Evolutionary conservation across 371 early-diverging fungal genomes (phyloP).

Genomic region (Mortierella sp.): DNA sequence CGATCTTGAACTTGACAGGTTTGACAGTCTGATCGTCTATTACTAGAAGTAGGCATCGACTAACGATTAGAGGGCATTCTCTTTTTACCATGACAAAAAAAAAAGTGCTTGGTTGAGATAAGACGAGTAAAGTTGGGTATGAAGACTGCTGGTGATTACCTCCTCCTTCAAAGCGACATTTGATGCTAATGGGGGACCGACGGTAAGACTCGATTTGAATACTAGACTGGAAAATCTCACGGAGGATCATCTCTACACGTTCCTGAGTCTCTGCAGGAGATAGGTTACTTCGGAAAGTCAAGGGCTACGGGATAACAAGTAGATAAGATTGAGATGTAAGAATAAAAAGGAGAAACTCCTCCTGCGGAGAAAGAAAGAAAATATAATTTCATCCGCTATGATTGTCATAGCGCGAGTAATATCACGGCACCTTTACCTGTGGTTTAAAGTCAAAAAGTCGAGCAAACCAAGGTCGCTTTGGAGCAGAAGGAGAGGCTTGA

Average conservation of each 20-base stretch:
- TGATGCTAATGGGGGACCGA: conserved; percentile 48
- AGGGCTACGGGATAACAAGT: conserved; percentile 7
- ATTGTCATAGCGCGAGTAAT: neutral
- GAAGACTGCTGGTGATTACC: conserved; percentile 9
- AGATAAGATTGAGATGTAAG: neutral
- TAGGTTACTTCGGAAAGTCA: conserved; percentile 32
- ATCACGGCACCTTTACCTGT: conserved; percentile 20
- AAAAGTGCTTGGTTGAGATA: neutral
- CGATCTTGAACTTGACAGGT: conserved; percentile 65
- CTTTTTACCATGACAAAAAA: neutral
- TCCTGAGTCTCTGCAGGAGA: conserved; percentile 41
- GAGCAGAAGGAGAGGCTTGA: conserved; percentile 15
- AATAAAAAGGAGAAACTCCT: neutral
- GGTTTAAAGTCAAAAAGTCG: conserved; percentile 52
- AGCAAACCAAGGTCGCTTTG: conserved; percentile 47
- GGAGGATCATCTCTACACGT: conserved; percentile 36
- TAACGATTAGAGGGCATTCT: neutral
- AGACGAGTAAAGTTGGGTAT: neutral
- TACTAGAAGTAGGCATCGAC: conserved; percentile 6
- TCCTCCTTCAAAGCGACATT: conserved; percentile 61
- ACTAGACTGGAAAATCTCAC: conserved; percentile 18
- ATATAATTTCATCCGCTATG: no score
- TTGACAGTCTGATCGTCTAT: conserved; percentile 45
- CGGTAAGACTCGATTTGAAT: conserved; percentile 21
- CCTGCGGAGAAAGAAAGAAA: neutral